These are phyloP conservation scores for Penicillium sp. DNA, from an alignment of 2,329 filamentous ascomycete species.

Conservation along the genomic window DNA sequence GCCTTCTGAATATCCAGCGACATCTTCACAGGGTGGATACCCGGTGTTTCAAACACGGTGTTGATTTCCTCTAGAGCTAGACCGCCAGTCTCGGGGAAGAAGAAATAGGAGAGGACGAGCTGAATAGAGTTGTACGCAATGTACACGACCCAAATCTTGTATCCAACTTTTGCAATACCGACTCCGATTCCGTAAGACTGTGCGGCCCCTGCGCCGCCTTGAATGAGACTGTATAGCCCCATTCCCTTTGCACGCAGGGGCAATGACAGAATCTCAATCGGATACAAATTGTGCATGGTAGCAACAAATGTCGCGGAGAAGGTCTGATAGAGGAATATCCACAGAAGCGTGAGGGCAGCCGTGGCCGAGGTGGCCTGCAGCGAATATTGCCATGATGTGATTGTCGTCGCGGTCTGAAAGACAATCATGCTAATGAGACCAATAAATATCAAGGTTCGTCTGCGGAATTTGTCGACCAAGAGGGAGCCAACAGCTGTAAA, in stretches of 20 bases:
- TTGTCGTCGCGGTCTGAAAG: slow-evolving; percentile 49
- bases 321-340: slow-evolving; percentile 53
- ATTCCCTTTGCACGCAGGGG: slow-evolving; percentile 49
- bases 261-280: slow-evolving; percentile 47
- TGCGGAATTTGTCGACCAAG: slow-evolving; percentile 46
- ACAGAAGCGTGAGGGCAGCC: slow-evolving; percentile 47
- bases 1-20: slow-evolving; percentile 43
- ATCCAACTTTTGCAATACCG: slow-evolving; percentile 50
- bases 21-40: slow-evolving; percentile 48
- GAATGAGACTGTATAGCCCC: slow-evolving; percentile 49
- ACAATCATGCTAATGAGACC: slow-evolving; percentile 47
- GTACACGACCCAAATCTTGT: slow-evolving; percentile 56
- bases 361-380: slow-evolving; percentile 33
- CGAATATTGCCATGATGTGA: slow-evolving; percentile 51
- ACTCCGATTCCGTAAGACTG: slow-evolving; percentile 52
- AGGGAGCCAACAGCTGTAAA: slow-evolving; percentile 48
- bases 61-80: slow-evolving; percentile 59
- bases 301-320: slow-evolving; percentile 49
- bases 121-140: slow-evolving; percentile 53
- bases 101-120: slow-evolving; percentile 50
- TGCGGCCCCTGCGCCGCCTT: slow-evolving; percentile 46
- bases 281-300: slow-evolving; percentile 53
- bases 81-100: slow-evolving; percentile 56
- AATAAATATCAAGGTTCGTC: slow-evolving; percentile 49
- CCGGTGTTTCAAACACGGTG: slow-evolving; percentile 56